A percentile compares a stretch with the other conserved stretches of the same genome.
Evolutionary conservation across 2,329 filamentous ascomycete genomes (phyloP).

Genomic region (Cytospora paraplurivora): DNA sequence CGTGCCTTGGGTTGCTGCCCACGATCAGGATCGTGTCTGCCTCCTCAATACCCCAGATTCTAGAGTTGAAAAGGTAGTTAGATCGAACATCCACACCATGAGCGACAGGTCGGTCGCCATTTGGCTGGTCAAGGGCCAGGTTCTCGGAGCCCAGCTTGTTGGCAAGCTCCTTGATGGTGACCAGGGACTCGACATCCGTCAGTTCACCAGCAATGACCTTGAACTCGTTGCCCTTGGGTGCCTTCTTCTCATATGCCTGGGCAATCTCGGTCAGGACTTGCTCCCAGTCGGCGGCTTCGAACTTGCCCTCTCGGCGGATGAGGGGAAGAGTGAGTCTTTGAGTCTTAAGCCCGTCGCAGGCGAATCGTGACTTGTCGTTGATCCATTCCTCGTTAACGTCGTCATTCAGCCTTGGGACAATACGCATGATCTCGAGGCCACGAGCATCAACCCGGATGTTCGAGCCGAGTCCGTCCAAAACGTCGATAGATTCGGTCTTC

Average conservation of each 20-base stretch:
- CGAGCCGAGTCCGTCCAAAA: slow-evolving; percentile 88
- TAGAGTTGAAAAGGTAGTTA: slow-evolving; percentile 97
- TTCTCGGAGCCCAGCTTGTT: slow-evolving; percentile 98
- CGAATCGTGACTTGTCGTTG: slow-evolving; percentile 96
- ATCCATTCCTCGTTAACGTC: slow-evolving; percentile 99
- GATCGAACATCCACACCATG: slow-evolving; percentile 93
- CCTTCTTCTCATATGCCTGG: slow-evolving; percentile 75
- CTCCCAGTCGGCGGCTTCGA: slow-evolving; percentile 92
- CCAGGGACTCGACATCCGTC: slow-evolving; percentile 87
- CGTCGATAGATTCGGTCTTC: slow-evolving; percentile 93
- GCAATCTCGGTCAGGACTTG: slow-evolving; percentile 88
- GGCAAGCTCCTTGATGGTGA: slow-evolving; percentile 94
- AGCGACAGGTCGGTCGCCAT: slow-evolving; percentile 78
- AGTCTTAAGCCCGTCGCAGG: slow-evolving; percentile 94
- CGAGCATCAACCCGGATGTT: slow-evolving; percentile 93
- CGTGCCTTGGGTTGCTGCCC: slow-evolving; percentile 92
- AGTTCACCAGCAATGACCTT: slow-evolving; percentile 92
- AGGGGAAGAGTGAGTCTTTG: slow-evolving; percentile 93
- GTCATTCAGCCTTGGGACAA: slow-evolving; percentile 91
- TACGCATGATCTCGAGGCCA: slow-evolving; percentile 93
- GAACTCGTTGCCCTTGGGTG: slow-evolving; percentile 89
- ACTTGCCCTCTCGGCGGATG: slow-evolving; percentile 84
- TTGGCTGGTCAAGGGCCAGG: slow-evolving; percentile 85
- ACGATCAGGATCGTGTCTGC: slow-evolving; percentile 90
- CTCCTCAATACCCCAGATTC: slow-evolving; percentile 90